Base-by-base conservation (phyloP, 2,329 filamentous ascomycete genomes). In the Phialocephala subalpina region DNA sequence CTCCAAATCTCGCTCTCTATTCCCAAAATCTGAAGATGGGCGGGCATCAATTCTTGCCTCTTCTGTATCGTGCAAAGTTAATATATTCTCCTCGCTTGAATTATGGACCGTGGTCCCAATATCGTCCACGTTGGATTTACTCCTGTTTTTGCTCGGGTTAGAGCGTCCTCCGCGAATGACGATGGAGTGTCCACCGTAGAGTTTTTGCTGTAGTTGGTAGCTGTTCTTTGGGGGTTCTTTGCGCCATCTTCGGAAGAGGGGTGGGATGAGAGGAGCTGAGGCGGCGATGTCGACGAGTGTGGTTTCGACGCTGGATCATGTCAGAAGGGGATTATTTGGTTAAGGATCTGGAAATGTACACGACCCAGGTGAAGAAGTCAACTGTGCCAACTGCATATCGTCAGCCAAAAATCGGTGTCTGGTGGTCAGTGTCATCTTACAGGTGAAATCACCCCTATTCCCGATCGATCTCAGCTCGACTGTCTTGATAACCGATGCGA, bases 401-500 rank as follows among this genome's bases (percentile, higher is more conserved):
- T 62, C 25, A 59, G 53, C 7, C 8, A n/a, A n/a, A n/a, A n/a
- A n/a, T n/a, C n/a, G n/a, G n/a, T n/a, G n/a, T n/a, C n/a, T n/a
- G n/a, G n/a, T n/a, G n/a, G n/a, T n/a, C n/a, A n/a, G n/a, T n/a
- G n/a, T n/a, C n/a, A 38, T 33, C 64, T 63, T 57, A 67, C 67
- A 67, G 9, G 67, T 67, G 53, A 63, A 69, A 27, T 69, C 67
- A 20, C 25, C 33, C 18, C 62, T n/a, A 14, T 63, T 38, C 18
- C 58, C 64, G 6, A 69, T 52, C 18, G 55, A n/a, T 47, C 61
- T 27, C 25, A 67, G 55, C 6, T 58, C 29, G 3, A 67, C 53
- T 20, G 65, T 69, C 42, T 67, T 67, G 40, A 67, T 66, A 7
- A 67, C 38, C 1, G 59, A 62, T 4, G 67, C 59, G 6, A 67